These are phyloP conservation scores for Eragrostis curvula DNA, from an alignment of 176 grass and related monocot species.

Conservation along the genomic window DNA sequence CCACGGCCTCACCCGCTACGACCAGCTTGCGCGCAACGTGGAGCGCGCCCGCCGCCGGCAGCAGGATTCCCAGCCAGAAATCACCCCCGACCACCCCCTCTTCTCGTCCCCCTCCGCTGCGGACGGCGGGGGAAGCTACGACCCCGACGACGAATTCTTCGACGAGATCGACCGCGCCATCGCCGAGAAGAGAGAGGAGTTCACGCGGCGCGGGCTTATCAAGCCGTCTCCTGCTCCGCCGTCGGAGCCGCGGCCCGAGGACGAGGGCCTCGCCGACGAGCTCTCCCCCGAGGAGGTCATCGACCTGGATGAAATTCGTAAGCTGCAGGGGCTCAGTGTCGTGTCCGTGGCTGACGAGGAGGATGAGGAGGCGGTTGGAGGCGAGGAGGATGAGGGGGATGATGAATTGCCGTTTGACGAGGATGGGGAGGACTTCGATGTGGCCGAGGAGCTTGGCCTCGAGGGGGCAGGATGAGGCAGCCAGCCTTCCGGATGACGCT, in stretches of 20 bases:
- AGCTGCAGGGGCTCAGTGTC: constrained; percentile 64
- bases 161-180: constrained; percentile 85
- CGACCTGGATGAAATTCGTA: constrained; percentile 74
- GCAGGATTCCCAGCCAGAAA: constrained; percentile 56
- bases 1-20: constrained; percentile 71
- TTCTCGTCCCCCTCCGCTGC: constrained; percentile 38
- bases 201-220: constrained; percentile 61
- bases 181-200: constrained; percentile 76
- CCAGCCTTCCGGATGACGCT: constrained; percentile 90
- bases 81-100: constrained; percentile 53
- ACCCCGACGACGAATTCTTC: constrained; percentile 72
- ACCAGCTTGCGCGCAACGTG: constrained; percentile 71
- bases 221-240: constrained; percentile 37
- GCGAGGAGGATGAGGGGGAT: constrained; percentile 18
- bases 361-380: constrained; percentile 36
- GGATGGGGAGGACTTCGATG: constrained; percentile 54
- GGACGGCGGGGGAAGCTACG: constrained; percentile 38
- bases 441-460: constrained; percentile 54
- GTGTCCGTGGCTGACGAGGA: constrained; percentile 48
- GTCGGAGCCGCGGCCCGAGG: constrained; percentile 35
- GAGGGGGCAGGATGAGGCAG: constrained; percentile 52
- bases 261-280: constrained; percentile 60
- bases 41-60: constrained; percentile 59
- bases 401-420: constrained; percentile 50
- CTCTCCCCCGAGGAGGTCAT: constrained; percentile 76